Base-by-base conservation (phyloP, 495 filamentous ascomycete species). In the Aspergillus ostianus region DNA sequence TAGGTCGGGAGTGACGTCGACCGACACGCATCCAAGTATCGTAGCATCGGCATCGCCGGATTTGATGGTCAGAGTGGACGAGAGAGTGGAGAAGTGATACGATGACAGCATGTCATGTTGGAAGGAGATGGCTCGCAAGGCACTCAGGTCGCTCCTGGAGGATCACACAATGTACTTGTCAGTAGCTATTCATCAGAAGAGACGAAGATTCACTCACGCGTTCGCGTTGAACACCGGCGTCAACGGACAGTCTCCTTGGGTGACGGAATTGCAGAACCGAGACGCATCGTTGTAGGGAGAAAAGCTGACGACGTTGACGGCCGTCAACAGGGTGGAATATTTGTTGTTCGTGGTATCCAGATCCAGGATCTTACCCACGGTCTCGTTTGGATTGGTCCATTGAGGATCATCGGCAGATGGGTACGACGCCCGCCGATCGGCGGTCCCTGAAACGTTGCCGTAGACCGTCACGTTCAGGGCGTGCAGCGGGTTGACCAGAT, bases 11-110 rank as follows among this genome's bases (percentile, higher is more conserved):
- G 94, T 98, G 49, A 97, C 80, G 55, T 81, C 82, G 2, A 92
- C 82, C 50, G 87, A 87, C 26, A 97, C 80, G 69, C 94, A 98
- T 41, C 86, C 92, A 23, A 97, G 77, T 56, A 77, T 69, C n/a
- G 82, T 84, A 4, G 74, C 82, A 0, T 63, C 68, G 6, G 63
- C 48, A 73, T 94, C 87, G 46, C 93, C 94, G 41, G 93, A 87
- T 56, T 85, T 84, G 52, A 98, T 80, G 29, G 78, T 67, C 20
- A 97, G 79, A 1, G 83, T 88, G 27, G 88, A 76, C 27, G 83
- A 82, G 48, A 97, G 84, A 8, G 92, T 92, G 7, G 91, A 82
- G 66, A 98, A 96, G 45, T 87, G 85, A 64, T 96, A 98, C 4
- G 83, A 82, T 13, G 91, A 92, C 57, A 82, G 77, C 72, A 98